A percentile compares a stretch with the other conserved stretches of the same genome.
Conservation (phyloP, 2,329 filamentous ascomycete species). For the Penicillium hesseltinei region DNA sequence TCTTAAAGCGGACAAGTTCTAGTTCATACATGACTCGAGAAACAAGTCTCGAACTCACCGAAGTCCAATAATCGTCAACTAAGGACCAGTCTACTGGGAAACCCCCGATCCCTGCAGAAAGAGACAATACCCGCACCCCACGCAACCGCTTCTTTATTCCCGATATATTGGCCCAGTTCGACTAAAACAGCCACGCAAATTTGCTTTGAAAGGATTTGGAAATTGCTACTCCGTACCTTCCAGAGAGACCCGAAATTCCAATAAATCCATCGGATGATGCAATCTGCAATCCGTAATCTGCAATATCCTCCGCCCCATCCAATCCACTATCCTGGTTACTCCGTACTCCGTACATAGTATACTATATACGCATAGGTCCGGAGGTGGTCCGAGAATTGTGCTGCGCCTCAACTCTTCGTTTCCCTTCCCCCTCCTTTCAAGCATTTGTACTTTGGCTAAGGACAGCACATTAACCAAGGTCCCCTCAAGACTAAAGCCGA, state of each 20-base stretch:
- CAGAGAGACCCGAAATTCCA: neutral
- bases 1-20: conserved; percentile 1
- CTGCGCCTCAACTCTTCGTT: neutral
- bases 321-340: neutral
- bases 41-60: no score
- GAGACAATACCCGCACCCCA: neutral
- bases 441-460: neutral
- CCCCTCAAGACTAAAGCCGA: neutral
- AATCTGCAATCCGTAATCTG: neutral
- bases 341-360: neutral
- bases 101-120: conserved; percentile 5
- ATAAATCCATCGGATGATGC: neutral
- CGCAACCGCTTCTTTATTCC: neutral
- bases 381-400: neutral
- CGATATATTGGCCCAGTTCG: neutral
- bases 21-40: neutral
- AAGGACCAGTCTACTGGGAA: conserved; percentile 1
- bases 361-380: neutral
- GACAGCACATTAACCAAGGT: neutral
- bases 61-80: neutral
- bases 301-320: neutral
- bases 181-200: neutral
- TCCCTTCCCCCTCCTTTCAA: neutral
- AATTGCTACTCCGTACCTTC: neutral
- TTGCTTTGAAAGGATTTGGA: neutral